phyloP scores from a whole-genome alignment of 768 basidiomycete genomes.

The Xanthoconium stramineum region DNA sequence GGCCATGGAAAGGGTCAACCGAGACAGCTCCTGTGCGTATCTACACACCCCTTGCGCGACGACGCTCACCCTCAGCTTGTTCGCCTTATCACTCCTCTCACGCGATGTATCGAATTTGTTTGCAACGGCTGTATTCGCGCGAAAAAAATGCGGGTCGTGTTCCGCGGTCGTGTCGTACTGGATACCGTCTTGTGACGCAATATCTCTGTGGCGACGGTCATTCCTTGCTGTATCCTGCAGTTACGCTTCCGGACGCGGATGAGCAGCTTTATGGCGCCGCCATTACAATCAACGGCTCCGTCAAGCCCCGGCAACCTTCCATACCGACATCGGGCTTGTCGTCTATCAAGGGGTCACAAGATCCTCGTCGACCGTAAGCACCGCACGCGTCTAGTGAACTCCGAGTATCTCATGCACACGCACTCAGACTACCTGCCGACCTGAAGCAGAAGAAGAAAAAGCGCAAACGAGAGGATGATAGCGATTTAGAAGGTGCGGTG shows the following conservation, averaged over 20 bases:
- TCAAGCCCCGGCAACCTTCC: constrained; percentile 49
- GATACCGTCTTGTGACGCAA: constrained; percentile 1
- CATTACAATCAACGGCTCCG: constrained; percentile 30
- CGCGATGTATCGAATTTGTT: constrained; percentile 1
- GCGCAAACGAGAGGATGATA: constrained; percentile 77
- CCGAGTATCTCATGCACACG: not conserved
- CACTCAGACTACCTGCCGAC: constrained; percentile 42
- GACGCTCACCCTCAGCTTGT: constrained; percentile 10
- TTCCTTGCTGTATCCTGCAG: constrained; percentile 13
- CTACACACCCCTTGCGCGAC: constrained; percentile 10
- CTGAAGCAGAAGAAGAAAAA: constrained; percentile 82
- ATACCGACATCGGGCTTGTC: constrained; percentile 45
- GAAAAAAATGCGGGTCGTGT: constrained; percentile 1
- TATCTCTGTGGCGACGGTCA: constrained; percentile 15
- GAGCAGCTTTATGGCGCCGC: constrained; percentile 37
- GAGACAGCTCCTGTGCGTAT: constrained; percentile 73
- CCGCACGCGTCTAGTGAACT: constrained; percentile 16
- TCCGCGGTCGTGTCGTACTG: not conserved
- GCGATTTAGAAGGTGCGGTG: constrained; percentile 62
- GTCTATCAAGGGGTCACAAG: constrained; percentile 53
- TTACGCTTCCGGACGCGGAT: constrained; percentile 52
- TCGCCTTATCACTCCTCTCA: constrained; percentile 17
- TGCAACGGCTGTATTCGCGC: constrained; percentile 11
- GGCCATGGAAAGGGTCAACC: constrained; percentile 66
- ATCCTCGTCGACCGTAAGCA: constrained; percentile 61